Evolutionary conservation across 1,139 yeast species (phyloP).

Genomic region (Komagataea norvegica): DNA sequence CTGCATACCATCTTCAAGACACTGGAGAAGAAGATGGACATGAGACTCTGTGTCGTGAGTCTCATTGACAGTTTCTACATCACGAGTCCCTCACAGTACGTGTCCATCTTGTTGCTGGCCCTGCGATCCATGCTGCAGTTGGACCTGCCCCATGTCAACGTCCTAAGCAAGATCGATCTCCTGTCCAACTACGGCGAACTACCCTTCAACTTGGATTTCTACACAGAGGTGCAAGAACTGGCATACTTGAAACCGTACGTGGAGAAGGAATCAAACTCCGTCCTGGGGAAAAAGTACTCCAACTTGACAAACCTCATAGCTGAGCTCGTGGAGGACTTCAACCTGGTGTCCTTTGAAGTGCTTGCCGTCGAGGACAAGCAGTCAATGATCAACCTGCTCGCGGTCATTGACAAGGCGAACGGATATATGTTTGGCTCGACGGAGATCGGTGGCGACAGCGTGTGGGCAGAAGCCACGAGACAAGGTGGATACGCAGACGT

Average conservation of each 20-base stretch:
- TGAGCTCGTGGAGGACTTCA: conserved; percentile 81
- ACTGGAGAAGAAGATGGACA: conserved; percentile 60
- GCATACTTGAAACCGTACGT: conserved; percentile 62
- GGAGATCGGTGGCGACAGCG: conserved; percentile 91
- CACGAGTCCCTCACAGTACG: conserved; percentile 84
- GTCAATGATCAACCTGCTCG: conserved; percentile 78
- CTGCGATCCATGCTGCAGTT: conserved; percentile 88
- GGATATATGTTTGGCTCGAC: conserved; percentile 92
- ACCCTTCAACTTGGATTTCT: conserved; percentile 77
- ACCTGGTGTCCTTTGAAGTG: conserved; percentile 84
- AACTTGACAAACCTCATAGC: conserved; percentile 73
- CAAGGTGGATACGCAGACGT: conserved; percentile 52
- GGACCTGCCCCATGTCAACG: conserved; percentile 91
- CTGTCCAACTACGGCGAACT: conserved; percentile 60
- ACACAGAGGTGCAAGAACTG: conserved; percentile 89
- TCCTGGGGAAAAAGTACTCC: conserved; percentile 58
- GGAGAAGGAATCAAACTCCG: conserved; percentile 60
- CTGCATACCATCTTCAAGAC: conserved; percentile 66
- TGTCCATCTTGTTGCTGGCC: conserved; percentile 77
- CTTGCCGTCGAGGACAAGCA: conserved; percentile 86
- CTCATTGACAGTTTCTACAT: conserved; percentile 82
- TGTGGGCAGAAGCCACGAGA: conserved; percentile 93
- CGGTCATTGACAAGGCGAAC: conserved; percentile 80
- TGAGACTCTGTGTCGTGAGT: conserved; percentile 82
- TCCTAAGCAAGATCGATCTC: conserved; percentile 84